Base-by-base conservation (phyloP, 179 eudicot species). In the Spinacia oleracea region DNA sequence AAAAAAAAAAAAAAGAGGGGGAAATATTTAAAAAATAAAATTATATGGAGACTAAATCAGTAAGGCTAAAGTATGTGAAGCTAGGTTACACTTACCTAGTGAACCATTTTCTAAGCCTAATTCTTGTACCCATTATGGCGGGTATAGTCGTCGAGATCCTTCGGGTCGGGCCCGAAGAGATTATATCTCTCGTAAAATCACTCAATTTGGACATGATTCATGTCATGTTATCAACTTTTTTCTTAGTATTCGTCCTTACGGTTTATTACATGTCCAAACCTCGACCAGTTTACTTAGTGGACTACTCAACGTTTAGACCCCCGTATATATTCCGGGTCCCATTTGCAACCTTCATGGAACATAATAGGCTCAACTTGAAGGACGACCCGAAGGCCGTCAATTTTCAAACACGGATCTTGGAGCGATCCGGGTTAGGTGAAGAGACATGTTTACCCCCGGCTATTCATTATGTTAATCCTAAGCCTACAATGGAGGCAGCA, bases 321-420 rank as follows among this genome's bases (percentile, higher is more conserved):
- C 86, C 89, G 0, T 68, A 83, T 27, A 83, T 76, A 0, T 88
- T 80, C 15, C 86, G 94, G 0, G 96, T 87, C 15, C 98, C 97
- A 1, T 91, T 90, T 80, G 77, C 98, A 1, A 86, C 92, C 4
- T 93, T 91, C 81, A 91, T 91, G 96, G 97, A 93, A 68, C 96
- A 91, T 50, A 89, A 92, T 0, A 66, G 79, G 32, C 84, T 89
- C 21, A 91, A 15, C 70, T 83, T 88, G 14, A 88, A 84, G 67
- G 88, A 87, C 48, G 81, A 85, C 29, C 90, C 86, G 25, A 90
- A 91, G 21, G 84, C 90, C 31, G 94, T 91, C 0, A 89, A 90
- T 8, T 93, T 93, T 53, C 97, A 93, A 56, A 87, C 87, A 89
- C 82, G 90, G 16, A 93, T 93, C 16, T 84, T 93, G 2, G 97